These are phyloP conservation scores for Laguncularia racemosa DNA, from an alignment of 345 rosid genomes.

Conservation along the genomic window DNA sequence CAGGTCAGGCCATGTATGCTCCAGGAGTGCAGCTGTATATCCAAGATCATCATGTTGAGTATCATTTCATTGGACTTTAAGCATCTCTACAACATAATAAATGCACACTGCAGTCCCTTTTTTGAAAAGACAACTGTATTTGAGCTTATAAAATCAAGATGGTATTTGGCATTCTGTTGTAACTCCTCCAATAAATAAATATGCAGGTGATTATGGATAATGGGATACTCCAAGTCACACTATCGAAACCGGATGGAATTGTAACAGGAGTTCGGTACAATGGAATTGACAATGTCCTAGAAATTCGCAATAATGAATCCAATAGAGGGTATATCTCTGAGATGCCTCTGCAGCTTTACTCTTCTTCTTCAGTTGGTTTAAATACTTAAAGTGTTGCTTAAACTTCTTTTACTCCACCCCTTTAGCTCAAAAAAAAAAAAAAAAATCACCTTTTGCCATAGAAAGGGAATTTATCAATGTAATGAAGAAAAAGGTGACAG, in stretches of 20 bases:
- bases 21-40: conserved; percentile 12
- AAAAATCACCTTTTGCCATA: no score
- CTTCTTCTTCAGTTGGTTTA: neutral
- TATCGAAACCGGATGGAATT: conserved; percentile 50
- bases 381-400: neutral
- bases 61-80: neutral
- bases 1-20: conserved; percentile 8
- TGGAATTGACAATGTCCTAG: conserved; percentile 49
- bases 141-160: neutral
- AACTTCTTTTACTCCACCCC: no score
- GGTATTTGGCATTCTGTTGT: no score
- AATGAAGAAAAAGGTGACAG: no score
- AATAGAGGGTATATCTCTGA: conserved; percentile 36
- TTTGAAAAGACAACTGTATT: neutral
- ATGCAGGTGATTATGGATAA: conserved; percentile 49
- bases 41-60: conserved; percentile 14
- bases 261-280: conserved; percentile 34
- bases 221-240: conserved; percentile 38
- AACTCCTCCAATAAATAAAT: neutral
- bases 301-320: conserved; percentile 34
- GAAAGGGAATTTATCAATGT: no score
- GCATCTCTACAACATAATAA: neutral
- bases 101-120: neutral
- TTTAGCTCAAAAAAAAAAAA: no score
- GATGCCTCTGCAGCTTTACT: neutral